Base-by-base conservation (phyloP, 2,329 filamentous ascomycete genomes). In the Orbilia oligospora region DNA sequence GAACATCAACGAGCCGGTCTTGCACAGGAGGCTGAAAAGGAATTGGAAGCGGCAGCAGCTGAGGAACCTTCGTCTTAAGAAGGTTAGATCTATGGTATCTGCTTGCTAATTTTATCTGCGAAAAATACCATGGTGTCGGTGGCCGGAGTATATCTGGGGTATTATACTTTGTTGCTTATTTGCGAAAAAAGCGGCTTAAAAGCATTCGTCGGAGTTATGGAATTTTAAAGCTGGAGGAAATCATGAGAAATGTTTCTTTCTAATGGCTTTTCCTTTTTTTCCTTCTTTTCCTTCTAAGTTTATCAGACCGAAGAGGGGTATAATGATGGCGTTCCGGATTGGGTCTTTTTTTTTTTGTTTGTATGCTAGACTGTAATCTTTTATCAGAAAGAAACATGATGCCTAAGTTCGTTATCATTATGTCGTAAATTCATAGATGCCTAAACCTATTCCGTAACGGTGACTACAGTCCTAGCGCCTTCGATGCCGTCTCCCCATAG, bases 401-500 rank as follows among this genome's bases (percentile, higher is more conserved):
- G n/a, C 44, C n/a, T 20, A 30, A 44, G 20, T 64, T 49, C 63
- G 53, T 33, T 56, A 66, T 66, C 69, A 66, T 72, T 44, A 66
- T 27, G 48, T 72, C 69, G 41, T 73, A 27, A 51, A 51, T 58
- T 67, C 49, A 36, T 44, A 61, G 36, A 61, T 44, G 56, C 20
- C 36, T 61, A 61, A 33, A 27, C 6, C 9, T 61, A 41, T 20
- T 51, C 22, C 20, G 56, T 44, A 18, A 10, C 10, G 3, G 36
- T 30, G 56, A 22, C 24, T 61, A 61, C 22, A 61, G 36, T 33
- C 56, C 36, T 36, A 41, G 36, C 56, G 56, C 56, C 22, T 58
- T 53, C 49, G 41, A 69, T 63, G 14, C 51, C 41, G 20, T 44
- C 3, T 72, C 36, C 12, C 92, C 93, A 83, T 91, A 91, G 8